Evolutionary conservation across 2,329 filamentous ascomycete species (phyloP), one percentile per base, ranked within the genome.

Genomic region (Capronia epimyces): DNA sequence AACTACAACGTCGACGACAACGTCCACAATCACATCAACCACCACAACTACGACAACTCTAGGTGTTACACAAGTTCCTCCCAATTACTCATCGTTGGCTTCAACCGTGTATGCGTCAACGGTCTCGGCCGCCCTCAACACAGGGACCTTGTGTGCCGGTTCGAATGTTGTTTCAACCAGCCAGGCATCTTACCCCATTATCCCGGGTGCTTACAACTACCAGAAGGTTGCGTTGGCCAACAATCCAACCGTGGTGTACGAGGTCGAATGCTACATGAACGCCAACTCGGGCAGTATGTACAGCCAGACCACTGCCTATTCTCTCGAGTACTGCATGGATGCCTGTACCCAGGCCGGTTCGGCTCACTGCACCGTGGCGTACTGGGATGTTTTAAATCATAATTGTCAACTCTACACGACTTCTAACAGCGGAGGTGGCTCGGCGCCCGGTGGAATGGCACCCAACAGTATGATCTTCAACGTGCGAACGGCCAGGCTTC

Each of bases 231-330:
- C 46, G 5, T 24, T 56, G 10, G 39, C 46, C 12, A 42, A 49
- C 43, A 25, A 24, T 5, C 46, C 46, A 24, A 46, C 13, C 20
- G 10, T 15, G 4, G 50, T 50, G 1, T 53, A 53, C n/a, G 53
- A 56, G 27, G 32, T 56, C n/a, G 46, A 53, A 37, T 56, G 53
- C 39, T 50, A 24, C n/a, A 52, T 50, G 53, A 44, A 15, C 21
- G 20, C 25, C 2, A 22, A 7, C 15, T 34, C 37, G 15, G 34
- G 41, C 31, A 15, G 25, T 10, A 18, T n/a, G 15, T 10, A 1
- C 20, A 25, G 3, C 2, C 21, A 7, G 25, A 8, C 7, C 21
- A 41, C 31, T 13, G 24, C 45, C 18, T 20, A 37, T 16, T 52
- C 46, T 25, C 46, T 56, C 1, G 53, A 56, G 24, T 41, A 43